These are phyloP conservation scores for Tylopilus sp. DNA, from an alignment of 768 basidiomycete species.

Conservation along the genomic window DNA sequence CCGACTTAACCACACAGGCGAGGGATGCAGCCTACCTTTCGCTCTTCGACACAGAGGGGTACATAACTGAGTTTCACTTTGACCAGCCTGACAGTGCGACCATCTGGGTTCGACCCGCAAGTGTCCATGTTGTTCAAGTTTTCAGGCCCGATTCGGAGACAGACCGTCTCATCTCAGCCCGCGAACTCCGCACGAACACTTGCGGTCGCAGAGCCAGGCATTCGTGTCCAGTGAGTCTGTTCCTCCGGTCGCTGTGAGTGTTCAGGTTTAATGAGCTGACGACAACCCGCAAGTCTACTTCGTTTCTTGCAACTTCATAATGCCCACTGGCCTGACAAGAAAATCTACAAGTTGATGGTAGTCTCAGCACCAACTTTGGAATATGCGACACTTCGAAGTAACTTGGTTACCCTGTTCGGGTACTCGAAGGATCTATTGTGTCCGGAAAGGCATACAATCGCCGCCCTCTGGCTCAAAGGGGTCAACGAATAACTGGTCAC, in stretches of 20 bases:
- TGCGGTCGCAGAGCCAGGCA: too few relatives aligned
- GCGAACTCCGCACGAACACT: not conserved
- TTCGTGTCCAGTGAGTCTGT: too few relatives aligned
- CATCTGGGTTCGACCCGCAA: not conserved
- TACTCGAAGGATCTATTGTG: too few relatives aligned
- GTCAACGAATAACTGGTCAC: too few relatives aligned
- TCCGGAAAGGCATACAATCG: too few relatives aligned
- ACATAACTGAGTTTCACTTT: not conserved
- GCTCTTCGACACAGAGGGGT: too few relatives aligned
- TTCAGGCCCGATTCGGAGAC: not conserved
- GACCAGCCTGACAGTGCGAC: not conserved
- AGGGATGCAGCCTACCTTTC: not conserved
- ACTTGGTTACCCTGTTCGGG: too few relatives aligned
- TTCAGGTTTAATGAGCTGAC: too few relatives aligned
- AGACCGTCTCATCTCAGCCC: not conserved
- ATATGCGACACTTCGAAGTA: too few relatives aligned
- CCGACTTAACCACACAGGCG: not conserved
- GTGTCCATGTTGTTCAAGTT: not conserved
- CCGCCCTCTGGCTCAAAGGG: too few relatives aligned
- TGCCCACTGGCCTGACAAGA: not conserved
- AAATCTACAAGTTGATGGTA: not conserved
- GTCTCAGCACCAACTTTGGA: not conserved
- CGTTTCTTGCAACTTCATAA: not conserved
- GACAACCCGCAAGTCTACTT: too few relatives aligned
- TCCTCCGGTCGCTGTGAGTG: too few relatives aligned